Evolutionary conservation across 495 filamentous ascomycete species (phyloP), one percentile per base, ranked within the genome.

Genomic region (Xylaria grammica): DNA sequence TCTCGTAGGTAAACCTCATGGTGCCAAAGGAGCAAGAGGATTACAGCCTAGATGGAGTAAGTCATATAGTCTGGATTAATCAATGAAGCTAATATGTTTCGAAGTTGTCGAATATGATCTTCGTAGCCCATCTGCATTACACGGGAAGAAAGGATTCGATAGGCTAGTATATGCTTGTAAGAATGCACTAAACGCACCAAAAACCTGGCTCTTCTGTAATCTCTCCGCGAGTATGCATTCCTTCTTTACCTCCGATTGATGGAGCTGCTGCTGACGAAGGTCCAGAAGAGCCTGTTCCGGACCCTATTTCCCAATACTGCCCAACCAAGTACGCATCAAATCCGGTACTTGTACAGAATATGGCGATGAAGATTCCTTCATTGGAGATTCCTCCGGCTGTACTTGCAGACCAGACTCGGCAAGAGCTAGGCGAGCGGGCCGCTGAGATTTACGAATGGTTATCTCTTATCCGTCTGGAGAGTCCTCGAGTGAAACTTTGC

Each of bases 101-200:
- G 30, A 45, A 95, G 93, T 90, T 22, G 85, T 99, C 50, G 88
- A 97, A 71, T 79, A 93, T 38, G 89, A 98, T 57, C 84, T 99
- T 17, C 86, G 91, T 5, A 81, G 84, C 29, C 87, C 90, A 0
- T 91, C 89, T 11, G 97, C 97, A 91, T 72, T 92, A 8, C 91
- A 91, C 69, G 95, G 94, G 29, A 97, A 94, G 75, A 96, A 95
- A 68, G 91, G 90, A 0, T 97, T 97, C 65, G 89, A 96, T 62
- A 85, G 92, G 46, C 84, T 97, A 42, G 78, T 91, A 15, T 93
- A 92, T 80, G 93, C 93, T 13, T 93, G 90, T 75, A 87, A 91
- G 62, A 94, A 96, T 66, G 91, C 91, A 38, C 81, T 97, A 7
- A 87, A 85, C 40, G 73, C 84, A 34, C 85, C 90, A 1, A 66